A percentile compares a stretch with the other conserved stretches of the same genome.
Evolutionary conservation across 306 rosid species (phyloP).

Genomic region (Alnus glutinosa): DNA sequence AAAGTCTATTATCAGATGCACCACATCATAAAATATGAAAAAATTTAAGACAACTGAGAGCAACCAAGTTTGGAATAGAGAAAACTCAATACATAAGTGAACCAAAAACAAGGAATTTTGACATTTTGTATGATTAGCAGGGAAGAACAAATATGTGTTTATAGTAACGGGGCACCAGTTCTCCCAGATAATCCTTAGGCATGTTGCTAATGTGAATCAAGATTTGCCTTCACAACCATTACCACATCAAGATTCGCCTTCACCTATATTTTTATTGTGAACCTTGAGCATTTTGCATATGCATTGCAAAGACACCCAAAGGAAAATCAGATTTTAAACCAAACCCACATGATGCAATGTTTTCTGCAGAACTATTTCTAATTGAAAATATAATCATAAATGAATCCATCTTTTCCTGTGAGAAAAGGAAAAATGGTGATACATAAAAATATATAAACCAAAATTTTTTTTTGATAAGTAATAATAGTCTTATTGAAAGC

Average conservation of each 20-base stretch:
- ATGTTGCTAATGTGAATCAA: neutral
- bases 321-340: neutral
- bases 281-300: neutral
- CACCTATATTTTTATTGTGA: neutral
- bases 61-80: neutral
- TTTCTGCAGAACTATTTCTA: neutral
- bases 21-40: neutral
- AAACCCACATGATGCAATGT: neutral
- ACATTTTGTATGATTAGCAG: neutral
- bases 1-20: constrained; percentile 21
- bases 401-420: neutral
- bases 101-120: neutral
- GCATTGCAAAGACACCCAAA: neutral
- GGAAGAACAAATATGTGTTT: neutral
- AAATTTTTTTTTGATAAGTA: too few relatives aligned
- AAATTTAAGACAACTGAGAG: neutral
- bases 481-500: too few relatives aligned
- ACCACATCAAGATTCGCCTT: neutral
- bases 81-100: neutral
- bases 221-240: neutral
- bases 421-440: neutral
- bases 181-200: neutral
- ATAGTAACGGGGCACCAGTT: neutral
- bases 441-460: neutral
- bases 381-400: neutral